Percentiles rank a stretch among this genome's conserved stretches.
Evolutionary conservation across 805 yeast genomes (phyloP).

Genomic region (Ogataea haglerorum): DNA sequence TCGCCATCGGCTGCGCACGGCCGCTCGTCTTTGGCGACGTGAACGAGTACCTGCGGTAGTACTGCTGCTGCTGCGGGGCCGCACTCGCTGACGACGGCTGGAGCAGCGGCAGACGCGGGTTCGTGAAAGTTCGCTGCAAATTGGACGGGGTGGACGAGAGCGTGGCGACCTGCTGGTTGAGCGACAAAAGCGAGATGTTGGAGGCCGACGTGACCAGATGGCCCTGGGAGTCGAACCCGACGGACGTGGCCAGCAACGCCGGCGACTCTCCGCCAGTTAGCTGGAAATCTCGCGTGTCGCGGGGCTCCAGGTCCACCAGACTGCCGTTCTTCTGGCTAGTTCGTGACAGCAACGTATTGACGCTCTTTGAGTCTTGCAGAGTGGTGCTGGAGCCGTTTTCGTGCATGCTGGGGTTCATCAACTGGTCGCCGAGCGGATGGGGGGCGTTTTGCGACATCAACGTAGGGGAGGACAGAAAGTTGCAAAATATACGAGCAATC

Average conservation of each 20-base stretch:
- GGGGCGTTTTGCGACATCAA: constrained; percentile 2
- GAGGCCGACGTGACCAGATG: constrained; percentile 35
- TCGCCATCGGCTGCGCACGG: constrained; percentile 8
- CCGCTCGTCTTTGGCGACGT: constrained; percentile 17
- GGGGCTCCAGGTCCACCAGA: constrained; percentile 12
- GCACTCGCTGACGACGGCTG: constrained; percentile 12
- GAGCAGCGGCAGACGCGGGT: constrained; percentile 19
- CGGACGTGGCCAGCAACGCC: constrained; percentile 34
- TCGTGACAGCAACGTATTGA: constrained; percentile 14
- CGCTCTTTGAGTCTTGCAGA: constrained; percentile 11
- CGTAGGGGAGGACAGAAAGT: not conserved
- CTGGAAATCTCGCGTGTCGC: not conserved
- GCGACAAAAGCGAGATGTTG: constrained; percentile 34
- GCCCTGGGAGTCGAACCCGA: constrained; percentile 33
- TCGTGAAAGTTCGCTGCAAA: constrained; percentile 16
- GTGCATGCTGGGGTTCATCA: constrained; percentile 1
- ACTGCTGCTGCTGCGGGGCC: constrained; percentile 9
- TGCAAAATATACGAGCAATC: not conserved
- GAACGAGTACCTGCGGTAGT: constrained; percentile 17
- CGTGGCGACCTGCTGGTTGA: constrained; percentile 25
- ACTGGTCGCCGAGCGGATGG: not conserved
- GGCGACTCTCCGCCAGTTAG: constrained; percentile 27
- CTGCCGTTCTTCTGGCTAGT: constrained; percentile 1
- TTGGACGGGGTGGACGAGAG: constrained; percentile 14
- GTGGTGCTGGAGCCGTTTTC: constrained; percentile 2